Conservation (phyloP, 75 land plant genomes). For the Pseudotsuga menziesii region DNA sequence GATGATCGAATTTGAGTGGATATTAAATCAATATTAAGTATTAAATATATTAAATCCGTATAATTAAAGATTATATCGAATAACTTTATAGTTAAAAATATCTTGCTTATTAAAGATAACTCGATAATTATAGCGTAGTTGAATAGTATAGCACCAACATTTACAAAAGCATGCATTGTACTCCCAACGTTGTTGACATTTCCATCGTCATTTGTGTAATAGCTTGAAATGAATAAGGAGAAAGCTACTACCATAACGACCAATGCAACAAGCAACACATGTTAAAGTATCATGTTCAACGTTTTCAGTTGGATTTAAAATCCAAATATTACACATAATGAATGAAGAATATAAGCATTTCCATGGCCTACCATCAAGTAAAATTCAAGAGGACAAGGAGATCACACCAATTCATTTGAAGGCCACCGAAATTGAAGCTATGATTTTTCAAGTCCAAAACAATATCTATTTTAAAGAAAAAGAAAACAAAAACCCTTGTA, state of each 20-base stretch:
- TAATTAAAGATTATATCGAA: too few species aligned
- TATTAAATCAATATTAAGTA: too few species aligned
- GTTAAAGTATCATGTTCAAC: not conserved
- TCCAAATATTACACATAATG: not conserved
- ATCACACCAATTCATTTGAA: not conserved
- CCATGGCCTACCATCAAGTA: not conserved
- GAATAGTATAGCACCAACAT: too few species aligned
- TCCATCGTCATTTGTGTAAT: not conserved
- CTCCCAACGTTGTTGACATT: not conserved
- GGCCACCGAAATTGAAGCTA: not conserved
- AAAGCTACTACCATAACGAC: not conserved
- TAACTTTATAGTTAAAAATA: too few species aligned
- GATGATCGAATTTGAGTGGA: too few species aligned
- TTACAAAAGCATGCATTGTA: slow-evolving; percentile 22
- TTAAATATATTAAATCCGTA: too few species aligned
- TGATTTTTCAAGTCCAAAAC: too few species aligned
- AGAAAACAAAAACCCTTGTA: too few species aligned
- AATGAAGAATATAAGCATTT: not conserved
- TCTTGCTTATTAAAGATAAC: too few species aligned
- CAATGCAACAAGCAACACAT: not conserved
- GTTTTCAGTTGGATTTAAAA: not conserved
- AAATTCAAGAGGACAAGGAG: not conserved
- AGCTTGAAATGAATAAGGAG: not conserved
- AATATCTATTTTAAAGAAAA: too few species aligned
- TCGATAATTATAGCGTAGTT: too few species aligned